Evolutionary conservation across 1,139 yeast species (phyloP), one percentile per base, ranked within the genome.

Genomic region (Kodamaea plutei): DNA sequence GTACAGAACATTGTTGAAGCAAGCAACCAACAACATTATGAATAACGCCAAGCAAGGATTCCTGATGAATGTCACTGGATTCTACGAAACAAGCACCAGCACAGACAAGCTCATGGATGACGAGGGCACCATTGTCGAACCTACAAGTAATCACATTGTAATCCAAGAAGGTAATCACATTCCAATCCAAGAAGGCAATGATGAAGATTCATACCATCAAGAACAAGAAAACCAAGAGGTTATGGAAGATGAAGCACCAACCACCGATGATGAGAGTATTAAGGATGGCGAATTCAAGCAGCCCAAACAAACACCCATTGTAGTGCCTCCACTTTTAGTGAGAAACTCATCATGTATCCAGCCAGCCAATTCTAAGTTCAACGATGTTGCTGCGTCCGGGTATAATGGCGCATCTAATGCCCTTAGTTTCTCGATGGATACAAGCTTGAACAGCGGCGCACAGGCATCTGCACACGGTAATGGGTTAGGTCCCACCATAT

Each of bases 311-410:
- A 18, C 29, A 4, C 22, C 29, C n/a, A 20, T 27, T 6, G 35
- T 26, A 7, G 34, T 28, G 3, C 33, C 36, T 8, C 41, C 46
- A 11, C 30, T 39, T 14, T 43, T 59, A 29, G 36, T 44, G 12
- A 49, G 64, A 34, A 53, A 55, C 32, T 47, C 56, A 4, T 58
- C 64, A 8, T 45, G 47, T 29, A 39, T 51, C 11, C 52, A 41
- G 31, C 51, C 40, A 31, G 47, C 38, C 23, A 53, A 64, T 15
- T 54, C 73, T 12, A 65, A 69, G 36, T 67, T 68, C 40, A 70
- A 62, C 38, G 94, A 84, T 42, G 79, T 82, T 25, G 80, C 80
- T 19, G 95, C 95, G 2, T 82, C 93, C 3, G 95, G 95, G 1
- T 79, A 78, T 41, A 76, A 77, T 43, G 81, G 81, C 23, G 80